Evolutionary conservation across 1,284 basidiomycete species (phyloP).

Genomic region (Phylloboletellus chloephorus): DNA sequence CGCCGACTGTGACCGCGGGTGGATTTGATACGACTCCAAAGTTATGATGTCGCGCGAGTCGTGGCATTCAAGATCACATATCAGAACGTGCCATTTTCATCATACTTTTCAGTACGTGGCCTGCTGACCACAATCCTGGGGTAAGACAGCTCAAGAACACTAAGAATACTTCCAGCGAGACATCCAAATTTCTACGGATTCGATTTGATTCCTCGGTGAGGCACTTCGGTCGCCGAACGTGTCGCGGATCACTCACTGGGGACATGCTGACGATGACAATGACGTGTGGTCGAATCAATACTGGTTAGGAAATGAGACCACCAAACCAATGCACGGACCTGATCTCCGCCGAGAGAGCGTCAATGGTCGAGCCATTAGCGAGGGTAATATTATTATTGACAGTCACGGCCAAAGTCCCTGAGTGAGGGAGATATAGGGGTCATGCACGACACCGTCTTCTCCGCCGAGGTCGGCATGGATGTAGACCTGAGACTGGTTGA

Average conservation of each 20-base stretch:
- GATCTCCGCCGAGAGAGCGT: constrained; percentile 69
- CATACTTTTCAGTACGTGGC: constrained; percentile 18
- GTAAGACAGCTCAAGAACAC: constrained; percentile 17
- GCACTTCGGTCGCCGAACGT: constrained; percentile 20
- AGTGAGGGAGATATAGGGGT: constrained; percentile 62
- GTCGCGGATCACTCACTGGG: constrained; percentile 48
- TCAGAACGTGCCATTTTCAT: constrained; percentile 16
- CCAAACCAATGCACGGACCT: constrained; percentile 33
- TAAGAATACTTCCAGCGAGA: constrained; percentile 61
- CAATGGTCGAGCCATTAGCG: constrained; percentile 67
- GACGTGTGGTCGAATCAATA: background rate
- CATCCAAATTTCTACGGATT: constrained; percentile 56
- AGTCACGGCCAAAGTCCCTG: constrained; percentile 65
- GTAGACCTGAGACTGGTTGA: constrained; percentile 35
- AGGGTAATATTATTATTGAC: constrained; percentile 49
- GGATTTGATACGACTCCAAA: constrained; percentile 22
- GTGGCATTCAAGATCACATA: constrained; percentile 16
- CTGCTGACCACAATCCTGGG: constrained; percentile 1
- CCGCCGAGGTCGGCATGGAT: constrained; percentile 74
- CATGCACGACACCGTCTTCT: constrained; percentile 70
- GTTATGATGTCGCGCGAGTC: too few species aligned
- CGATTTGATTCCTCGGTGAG: constrained; percentile 42
- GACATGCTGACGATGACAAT: constrained; percentile 40
- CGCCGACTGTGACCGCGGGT: constrained; percentile 23
- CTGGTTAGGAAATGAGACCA: background rate